phyloP scores from a whole-genome alignment of 2,329 filamentous ascomycete species.

The Neospermospora avenae region DNA sequence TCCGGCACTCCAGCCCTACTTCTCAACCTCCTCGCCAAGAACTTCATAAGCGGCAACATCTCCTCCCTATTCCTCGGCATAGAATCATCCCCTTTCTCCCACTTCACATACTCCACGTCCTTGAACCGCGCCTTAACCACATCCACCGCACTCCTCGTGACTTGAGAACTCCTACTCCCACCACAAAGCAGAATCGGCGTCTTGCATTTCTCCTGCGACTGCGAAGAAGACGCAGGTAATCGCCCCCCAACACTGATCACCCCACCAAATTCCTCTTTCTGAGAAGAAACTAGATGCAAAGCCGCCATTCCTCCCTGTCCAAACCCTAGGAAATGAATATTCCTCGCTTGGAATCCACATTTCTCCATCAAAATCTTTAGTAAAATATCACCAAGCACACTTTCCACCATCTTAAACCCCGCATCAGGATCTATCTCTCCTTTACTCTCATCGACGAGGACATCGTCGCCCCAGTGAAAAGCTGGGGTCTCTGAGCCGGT shows the following conservation, averaged over 20 bases:
- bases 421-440: constrained; percentile 53
- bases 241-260: constrained; percentile 61
- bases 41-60: constrained; percentile 88
- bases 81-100: constrained; percentile 66
- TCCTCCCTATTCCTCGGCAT: constrained; percentile 86
- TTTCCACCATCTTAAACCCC: constrained; percentile 44
- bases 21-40: constrained; percentile 63
- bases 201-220: constrained; percentile 46
- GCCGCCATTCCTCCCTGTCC: constrained; percentile 57
- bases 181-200: constrained; percentile 64
- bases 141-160: constrained; percentile 62
- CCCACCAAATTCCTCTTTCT: constrained; percentile 48
- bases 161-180: constrained; percentile 48
- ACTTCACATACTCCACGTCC: constrained; percentile 64
- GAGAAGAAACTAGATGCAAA: constrained; percentile 38
- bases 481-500: constrained; percentile 29
- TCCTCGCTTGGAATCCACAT: constrained; percentile 47
- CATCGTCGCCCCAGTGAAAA: constrained; percentile 60
- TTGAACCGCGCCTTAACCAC: constrained; percentile 63
- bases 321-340: constrained; percentile 53
- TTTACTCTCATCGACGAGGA: constrained; percentile 50
- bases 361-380: constrained; percentile 44
- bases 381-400: constrained; percentile 42
- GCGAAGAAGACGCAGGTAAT: constrained; percentile 45
- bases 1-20: constrained; percentile 51